Evolutionary conservation across 1,284 basidiomycete genomes (phyloP).

Genomic region (Tilletia horrida): DNA sequence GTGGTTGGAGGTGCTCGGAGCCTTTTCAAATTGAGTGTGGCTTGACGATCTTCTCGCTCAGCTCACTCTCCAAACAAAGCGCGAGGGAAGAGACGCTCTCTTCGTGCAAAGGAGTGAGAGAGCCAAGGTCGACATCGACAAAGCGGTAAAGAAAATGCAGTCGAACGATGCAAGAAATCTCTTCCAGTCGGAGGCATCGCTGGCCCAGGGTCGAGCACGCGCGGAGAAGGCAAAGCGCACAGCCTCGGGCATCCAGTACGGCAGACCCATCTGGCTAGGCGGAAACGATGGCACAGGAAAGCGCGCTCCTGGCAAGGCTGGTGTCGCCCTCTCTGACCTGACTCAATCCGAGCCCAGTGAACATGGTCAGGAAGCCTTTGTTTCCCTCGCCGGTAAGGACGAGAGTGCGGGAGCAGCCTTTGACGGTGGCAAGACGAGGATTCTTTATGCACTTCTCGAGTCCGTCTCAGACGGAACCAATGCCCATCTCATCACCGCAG

Average conservation of each 20-base stretch:
- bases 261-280: slow-evolving; percentile 30
- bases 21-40: neutral
- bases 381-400: slow-evolving; percentile 11
- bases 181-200: slow-evolving; percentile 36
- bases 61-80: too few species aligned
- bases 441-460: slow-evolving; percentile 17
- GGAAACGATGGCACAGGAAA: slow-evolving; percentile 7
- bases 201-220: slow-evolving; percentile 29
- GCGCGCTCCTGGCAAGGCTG: slow-evolving; percentile 20
- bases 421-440: slow-evolving; percentile 27
- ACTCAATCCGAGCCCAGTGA: neutral
- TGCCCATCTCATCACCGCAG: slow-evolving; percentile 25
- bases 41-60: neutral
- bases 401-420: slow-evolving; percentile 24
- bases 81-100: too few species aligned
- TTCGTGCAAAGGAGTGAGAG: too few species aligned
- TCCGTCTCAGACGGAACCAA: neutral
- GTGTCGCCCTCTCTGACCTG: neutral
- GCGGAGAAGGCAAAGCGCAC: slow-evolving; percentile 28
- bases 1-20: slow-evolving; percentile 2
- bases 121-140: neutral
- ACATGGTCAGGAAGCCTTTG: neutral
- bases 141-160: slow-evolving; percentile 26
- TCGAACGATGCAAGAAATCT: slow-evolving; percentile 27
- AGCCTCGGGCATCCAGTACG: slow-evolving; percentile 22